These are phyloP conservation scores for Kingdonia uniflora DNA, from an alignment of 164 flowering plant species.

Conservation along the genomic window DNA sequence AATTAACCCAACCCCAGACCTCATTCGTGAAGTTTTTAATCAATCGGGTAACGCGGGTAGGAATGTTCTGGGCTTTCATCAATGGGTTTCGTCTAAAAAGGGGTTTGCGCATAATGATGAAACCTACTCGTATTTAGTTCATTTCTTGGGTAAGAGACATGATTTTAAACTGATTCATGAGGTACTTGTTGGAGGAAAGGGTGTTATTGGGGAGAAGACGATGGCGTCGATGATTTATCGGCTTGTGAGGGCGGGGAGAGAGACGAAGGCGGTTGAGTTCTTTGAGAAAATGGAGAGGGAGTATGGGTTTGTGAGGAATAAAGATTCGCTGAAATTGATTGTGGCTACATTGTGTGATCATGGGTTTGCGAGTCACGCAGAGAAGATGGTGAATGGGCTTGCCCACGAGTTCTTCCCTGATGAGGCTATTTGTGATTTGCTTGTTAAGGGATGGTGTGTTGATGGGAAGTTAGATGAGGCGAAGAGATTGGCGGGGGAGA, in stretches of 20 bases:
- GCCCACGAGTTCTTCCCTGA: conserved; percentile 82
- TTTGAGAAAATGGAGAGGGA: conserved; percentile 74
- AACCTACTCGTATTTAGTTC: conserved; percentile 45
- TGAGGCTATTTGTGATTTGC: conserved; percentile 54
- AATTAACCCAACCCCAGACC: conserved; percentile 29
- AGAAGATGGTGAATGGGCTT: conserved; percentile 69
- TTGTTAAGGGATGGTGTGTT: conserved; percentile 87
- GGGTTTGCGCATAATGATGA: conserved; percentile 40
- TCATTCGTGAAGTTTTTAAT: conserved; percentile 46
- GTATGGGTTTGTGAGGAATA: conserved; percentile 50
- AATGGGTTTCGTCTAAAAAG: conserved; percentile 46
- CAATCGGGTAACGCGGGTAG: conserved; percentile 69
- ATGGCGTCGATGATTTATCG: conserved; percentile 39
- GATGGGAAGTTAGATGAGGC: conserved; percentile 86
- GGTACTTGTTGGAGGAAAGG: conserved; percentile 28
- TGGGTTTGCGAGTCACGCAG: conserved; percentile 67
- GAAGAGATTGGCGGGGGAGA: conserved; percentile 61
- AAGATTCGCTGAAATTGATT: conserved; percentile 39
- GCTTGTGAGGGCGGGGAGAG: conserved; percentile 67
- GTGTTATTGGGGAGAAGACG: conserved; percentile 34
- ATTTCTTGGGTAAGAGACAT: conserved; percentile 70
- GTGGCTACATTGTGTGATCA: conserved; percentile 54
- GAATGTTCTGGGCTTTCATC: conserved; percentile 40
- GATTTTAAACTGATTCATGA: conserved; percentile 73
- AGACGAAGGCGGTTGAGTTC: conserved; percentile 43